A percentile compares a stretch with the other conserved stretches of the same genome.
Conservation (phyloP, 495 filamentous ascomycete species). For the Chlorociboria aeruginascens region DNA sequence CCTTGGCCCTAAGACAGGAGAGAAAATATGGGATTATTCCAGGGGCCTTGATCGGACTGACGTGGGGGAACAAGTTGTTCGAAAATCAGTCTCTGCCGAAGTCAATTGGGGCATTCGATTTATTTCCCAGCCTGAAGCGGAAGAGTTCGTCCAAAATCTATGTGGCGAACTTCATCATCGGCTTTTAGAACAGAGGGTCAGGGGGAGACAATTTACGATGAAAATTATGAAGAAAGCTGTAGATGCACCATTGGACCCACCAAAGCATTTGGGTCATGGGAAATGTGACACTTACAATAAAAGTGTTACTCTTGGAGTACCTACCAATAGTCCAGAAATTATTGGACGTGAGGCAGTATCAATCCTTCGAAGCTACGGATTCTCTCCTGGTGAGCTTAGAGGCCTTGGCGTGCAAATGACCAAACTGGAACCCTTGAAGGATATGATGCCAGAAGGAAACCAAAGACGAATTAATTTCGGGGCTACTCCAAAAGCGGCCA, state of each 20-base stretch:
- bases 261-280: slow-evolving; percentile 90
- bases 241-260: slow-evolving; percentile 83
- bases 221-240: slow-evolving; percentile 81
- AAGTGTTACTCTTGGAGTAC: slow-evolving; percentile 66
- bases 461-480: slow-evolving; percentile 32
- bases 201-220: slow-evolving; percentile 77
- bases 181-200: slow-evolving; percentile 70
- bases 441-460: slow-evolving; percentile 36
- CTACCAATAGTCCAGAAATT: slow-evolving; percentile 59
- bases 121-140: slow-evolving; percentile 75
- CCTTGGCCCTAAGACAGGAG: slow-evolving; percentile 84
- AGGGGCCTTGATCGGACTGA: slow-evolving; percentile 79
- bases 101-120: slow-evolving; percentile 98
- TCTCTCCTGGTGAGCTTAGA: slow-evolving; percentile 81
- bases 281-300: slow-evolving; percentile 92
- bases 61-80: slow-evolving; percentile 65
- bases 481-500: slow-evolving; percentile 3
- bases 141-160: slow-evolving; percentile 75
- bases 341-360: slow-evolving; percentile 71
- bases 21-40: slow-evolving; percentile 82
- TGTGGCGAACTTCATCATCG: slow-evolving; percentile 72
- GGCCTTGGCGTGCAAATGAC: slow-evolving; percentile 88
- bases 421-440: slow-evolving; percentile 71
- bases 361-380: slow-evolving; percentile 68
- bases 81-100: slow-evolving; percentile 90